Conservation (phyloP, 768 basidiomycete genomes). For the Udeniomyces megalosporus region DNA sequence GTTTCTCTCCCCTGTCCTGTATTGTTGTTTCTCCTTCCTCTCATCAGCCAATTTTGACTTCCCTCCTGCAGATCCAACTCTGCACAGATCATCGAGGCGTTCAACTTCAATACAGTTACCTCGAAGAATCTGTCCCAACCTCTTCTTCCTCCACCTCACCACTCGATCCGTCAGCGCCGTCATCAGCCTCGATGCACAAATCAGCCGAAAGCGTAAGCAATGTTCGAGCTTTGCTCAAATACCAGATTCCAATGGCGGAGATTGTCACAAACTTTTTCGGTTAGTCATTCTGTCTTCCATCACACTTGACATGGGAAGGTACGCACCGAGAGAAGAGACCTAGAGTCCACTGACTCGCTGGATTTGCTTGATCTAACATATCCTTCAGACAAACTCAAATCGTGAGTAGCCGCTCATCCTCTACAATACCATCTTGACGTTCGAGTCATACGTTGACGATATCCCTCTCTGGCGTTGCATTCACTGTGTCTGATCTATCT, state of each 20-base stretch:
- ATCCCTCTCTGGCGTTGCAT: neutral
- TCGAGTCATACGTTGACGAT: neutral
- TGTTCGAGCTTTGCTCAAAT: constrained; percentile 3
- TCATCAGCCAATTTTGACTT: neutral
- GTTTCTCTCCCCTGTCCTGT: too few relatives aligned
- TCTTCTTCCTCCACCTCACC: neutral
- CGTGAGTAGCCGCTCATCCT: constrained; percentile 48
- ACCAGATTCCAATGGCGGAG: constrained; percentile 38
- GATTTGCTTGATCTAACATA: too few relatives aligned
- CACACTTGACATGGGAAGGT: too few relatives aligned
- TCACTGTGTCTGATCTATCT: neutral
- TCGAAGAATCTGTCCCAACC: constrained; percentile 36
- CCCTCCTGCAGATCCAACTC: constrained; percentile 52
- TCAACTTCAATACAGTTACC: constrained; percentile 64
- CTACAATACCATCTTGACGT: too few relatives aligned
- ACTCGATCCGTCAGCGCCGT: neutral
- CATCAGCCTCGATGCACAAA: too few relatives aligned
- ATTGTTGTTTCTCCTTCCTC: too few relatives aligned
- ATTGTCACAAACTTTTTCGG: constrained; percentile 92
- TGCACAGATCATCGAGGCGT: constrained; percentile 73
- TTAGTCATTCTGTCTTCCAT: too few relatives aligned
- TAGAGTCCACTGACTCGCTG: too few relatives aligned
- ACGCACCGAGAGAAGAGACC: too few relatives aligned
- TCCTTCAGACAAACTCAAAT: constrained; percentile 88
- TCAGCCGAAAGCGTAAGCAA: neutral